Base-by-base conservation (phyloP, 305 asterid species). In the Fraxinus xanthoxyloides region DNA sequence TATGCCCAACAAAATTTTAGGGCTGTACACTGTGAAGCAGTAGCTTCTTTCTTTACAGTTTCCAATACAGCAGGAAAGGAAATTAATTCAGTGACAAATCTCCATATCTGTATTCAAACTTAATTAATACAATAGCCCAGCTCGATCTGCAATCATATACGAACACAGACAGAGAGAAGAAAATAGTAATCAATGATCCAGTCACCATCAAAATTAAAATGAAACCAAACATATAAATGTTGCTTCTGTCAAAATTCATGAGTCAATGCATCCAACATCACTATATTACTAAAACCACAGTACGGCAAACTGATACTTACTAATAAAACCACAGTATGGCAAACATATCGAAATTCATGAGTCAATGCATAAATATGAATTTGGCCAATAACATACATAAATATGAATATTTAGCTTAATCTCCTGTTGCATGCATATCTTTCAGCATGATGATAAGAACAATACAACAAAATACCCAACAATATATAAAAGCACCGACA, bases 71-170 rank as follows among this genome's bases (percentile, higher is more conserved):
- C 21, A 43, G 73, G 28, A 15, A 72, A 30, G 30, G 76, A 67
- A 30, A 35, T 76, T 72, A 19, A 72, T 70, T 51, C 79, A 56
- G 76, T 46, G 75, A 81, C 75, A 40, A 7, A 79, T 67, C 24
- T 72, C 12, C 28, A 24, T 61, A 61, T 69, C 21, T 9, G 28
- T 35, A 30, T 43, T 63, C 28, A 56, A 72, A 79, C 40, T 13
- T 43, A 69, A 40, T 67, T 51, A 19, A 38, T 48, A 32, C 35
- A 74, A 82, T 80, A 36, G 35, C 69, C 31, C 61, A 24, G 74
- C 72, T 17, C 43, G 74, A 35, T 80, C 82, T 10, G 65, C 70
- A 40, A 48, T 84, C 82, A 77, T 40, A 65, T 78, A 84, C 59
- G 28, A 32, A 26, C 40, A 34, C 48, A 15, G n/a, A 75, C 43